phyloP scores from a whole-genome alignment of 164 flowering plant species.

The Macadamia integrifolia region DNA sequence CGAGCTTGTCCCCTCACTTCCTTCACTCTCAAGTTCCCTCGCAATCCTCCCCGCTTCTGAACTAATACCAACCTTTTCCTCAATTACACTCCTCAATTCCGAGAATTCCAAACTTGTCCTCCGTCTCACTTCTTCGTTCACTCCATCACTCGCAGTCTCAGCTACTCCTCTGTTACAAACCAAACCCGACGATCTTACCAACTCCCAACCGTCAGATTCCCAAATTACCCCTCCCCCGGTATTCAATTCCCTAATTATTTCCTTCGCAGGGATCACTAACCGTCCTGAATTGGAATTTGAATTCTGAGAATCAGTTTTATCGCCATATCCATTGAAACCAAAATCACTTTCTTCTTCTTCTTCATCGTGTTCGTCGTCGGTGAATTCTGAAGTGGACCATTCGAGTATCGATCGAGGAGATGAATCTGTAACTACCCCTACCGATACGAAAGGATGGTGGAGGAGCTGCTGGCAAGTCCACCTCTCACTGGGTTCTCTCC shows the following conservation, averaged over 20 bases:
- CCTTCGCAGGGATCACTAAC: conserved; percentile 14
- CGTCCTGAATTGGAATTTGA: not conserved
- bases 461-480: conserved; percentile 61
- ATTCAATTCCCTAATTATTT: conserved; percentile 42
- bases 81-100: not conserved
- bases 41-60: not conserved
- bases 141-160: not conserved
- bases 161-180: conserved; percentile 8
- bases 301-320: not conserved
- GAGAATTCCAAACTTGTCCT: conserved; percentile 28
- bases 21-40: not conserved
- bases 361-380: conserved; percentile 16
- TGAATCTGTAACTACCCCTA: conserved; percentile 5
- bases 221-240: conserved; percentile 32
- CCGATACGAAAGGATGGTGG: conserved; percentile 44
- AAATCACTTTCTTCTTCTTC: conserved; percentile 13
- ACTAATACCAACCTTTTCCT: conserved; percentile 4
- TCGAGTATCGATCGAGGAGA: conserved; percentile 65
- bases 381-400: conserved; percentile 26
- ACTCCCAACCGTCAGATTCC: conserved; percentile 62
- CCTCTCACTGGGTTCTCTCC: conserved; percentile 31
- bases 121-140: conserved; percentile 3
- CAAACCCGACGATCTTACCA: conserved; percentile 22
- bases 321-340: too few relatives aligned
- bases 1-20: conserved; percentile 1